Evolutionary conservation across 2,329 filamentous ascomycete genomes (phyloP).

Genomic region (Venturia nashicola): DNA sequence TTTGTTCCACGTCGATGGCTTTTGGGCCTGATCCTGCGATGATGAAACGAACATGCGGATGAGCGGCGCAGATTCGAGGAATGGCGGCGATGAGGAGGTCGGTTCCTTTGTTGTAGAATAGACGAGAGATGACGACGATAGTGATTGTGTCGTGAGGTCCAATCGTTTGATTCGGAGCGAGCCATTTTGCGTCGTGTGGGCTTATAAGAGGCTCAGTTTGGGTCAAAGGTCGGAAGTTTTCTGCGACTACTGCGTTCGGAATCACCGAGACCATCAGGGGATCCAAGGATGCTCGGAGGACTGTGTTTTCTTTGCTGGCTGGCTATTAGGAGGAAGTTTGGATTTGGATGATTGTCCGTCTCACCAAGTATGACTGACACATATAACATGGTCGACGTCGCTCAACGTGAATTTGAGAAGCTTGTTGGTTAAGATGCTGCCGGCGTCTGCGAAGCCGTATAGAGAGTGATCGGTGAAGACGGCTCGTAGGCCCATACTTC

Average conservation of each 20-base stretch:
- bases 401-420: constrained; percentile 90
- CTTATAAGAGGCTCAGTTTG: constrained; percentile 10
- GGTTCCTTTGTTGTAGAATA: constrained; percentile 98
- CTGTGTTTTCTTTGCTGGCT: constrained; percentile 88
- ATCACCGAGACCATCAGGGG: constrained; percentile 97
- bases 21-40: constrained; percentile 94
- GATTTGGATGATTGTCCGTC: constrained; percentile 4
- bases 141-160: constrained; percentile 81
- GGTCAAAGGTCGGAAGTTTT: constrained; percentile 73
- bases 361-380: constrained; percentile 96
- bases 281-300: constrained; percentile 84
- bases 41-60: constrained; percentile 91
- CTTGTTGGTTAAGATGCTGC: constrained; percentile 93
- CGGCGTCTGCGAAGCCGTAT: constrained; percentile 94
- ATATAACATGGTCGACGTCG: constrained; percentile 96
- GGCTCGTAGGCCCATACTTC: constrained; percentile 91
- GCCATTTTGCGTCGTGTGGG: constrained; percentile 10
- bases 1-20: constrained; percentile 94
- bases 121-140: constrained; percentile 90
- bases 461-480: constrained; percentile 97
- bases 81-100: constrained; percentile 95
- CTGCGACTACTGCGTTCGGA: constrained; percentile 91
- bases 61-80: constrained; percentile 75
- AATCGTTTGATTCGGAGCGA: constrained; percentile 41
- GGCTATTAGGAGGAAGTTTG: constrained; percentile 15